Conservation (phyloP, 176 grass and related monocot species). For the Lolium rigidum region DNA sequence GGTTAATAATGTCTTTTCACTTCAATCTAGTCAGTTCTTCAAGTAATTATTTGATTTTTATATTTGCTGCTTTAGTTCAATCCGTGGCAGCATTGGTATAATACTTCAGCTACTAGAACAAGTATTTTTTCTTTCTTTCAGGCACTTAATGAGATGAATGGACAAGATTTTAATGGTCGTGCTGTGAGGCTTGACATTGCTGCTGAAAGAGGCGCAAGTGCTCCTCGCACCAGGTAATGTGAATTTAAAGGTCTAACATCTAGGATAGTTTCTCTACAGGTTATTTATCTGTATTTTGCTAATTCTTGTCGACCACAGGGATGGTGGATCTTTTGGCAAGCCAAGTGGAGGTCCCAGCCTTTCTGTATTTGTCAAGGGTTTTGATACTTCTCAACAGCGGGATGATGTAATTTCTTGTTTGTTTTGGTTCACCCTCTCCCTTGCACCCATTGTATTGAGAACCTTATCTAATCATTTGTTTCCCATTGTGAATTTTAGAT, state of each 20-base stretch:
- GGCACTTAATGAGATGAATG: conserved; percentile 59
- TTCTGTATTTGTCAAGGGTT: conserved; percentile 79
- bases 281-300: background rate
- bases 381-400: conserved; percentile 58
- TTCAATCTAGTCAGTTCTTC: too few relatives aligned
- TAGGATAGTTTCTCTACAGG: background rate
- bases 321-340: conserved; percentile 69
- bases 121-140: conserved; percentile 16
- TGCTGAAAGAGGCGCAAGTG: conserved; percentile 54
- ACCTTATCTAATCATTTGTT: background rate
- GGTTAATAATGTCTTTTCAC: too few relatives aligned
- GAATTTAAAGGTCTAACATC: background rate
- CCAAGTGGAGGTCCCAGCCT: conserved; percentile 46
- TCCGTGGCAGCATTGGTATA: background rate
- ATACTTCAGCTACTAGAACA: background rate
- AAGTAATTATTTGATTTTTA: background rate
- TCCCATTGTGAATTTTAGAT: conserved; percentile 51
- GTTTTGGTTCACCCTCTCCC: background rate
- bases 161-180: conserved; percentile 63
- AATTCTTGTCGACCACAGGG: conserved; percentile 39
- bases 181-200: conserved; percentile 71
- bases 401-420: conserved; percentile 54
- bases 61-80: background rate
- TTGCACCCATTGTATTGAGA: background rate
- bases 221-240: conserved; percentile 67